A percentile compares a stretch with the other conserved stretches of the same genome.
Evolutionary conservation across 805 yeast species (phyloP).

Genomic region (Kluyveromyces siamensis): DNA sequence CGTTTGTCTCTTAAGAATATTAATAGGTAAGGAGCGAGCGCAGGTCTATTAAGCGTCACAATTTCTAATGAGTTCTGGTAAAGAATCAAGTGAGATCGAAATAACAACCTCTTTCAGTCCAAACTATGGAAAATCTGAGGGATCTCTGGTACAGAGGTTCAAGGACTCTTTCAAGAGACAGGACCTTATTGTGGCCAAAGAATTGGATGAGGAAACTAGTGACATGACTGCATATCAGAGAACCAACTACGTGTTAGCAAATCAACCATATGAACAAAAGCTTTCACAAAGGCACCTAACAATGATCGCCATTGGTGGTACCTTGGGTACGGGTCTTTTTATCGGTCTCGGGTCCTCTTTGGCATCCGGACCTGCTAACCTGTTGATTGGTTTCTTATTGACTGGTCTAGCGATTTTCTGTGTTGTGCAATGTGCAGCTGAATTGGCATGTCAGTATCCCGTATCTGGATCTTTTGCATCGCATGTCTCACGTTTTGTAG

Average conservation of each 20-base stretch:
- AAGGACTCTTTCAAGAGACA: conserved; percentile 9
- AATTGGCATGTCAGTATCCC: conserved; percentile 50
- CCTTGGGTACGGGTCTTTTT: conserved; percentile 67
- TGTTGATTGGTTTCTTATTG: conserved; percentile 43
- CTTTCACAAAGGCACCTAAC: conserved; percentile 47
- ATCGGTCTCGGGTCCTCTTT: conserved; percentile 61
- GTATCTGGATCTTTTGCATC: conserved; percentile 55
- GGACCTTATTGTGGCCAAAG: background rate
- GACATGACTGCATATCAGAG: conserved; percentile 2
- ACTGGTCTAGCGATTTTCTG: conserved; percentile 48
- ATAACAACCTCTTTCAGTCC: too few relatives aligned
- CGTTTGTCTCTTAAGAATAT: too few relatives aligned
- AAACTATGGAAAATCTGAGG: background rate
- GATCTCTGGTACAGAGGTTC: conserved; percentile 2
- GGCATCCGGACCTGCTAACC: conserved; percentile 60
- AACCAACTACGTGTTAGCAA: conserved; percentile 7
- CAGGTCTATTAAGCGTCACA: too few relatives aligned
- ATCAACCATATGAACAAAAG: conserved; percentile 41
- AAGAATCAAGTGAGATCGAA: too few relatives aligned
- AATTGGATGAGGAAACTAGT: background rate
- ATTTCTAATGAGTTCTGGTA: too few relatives aligned
- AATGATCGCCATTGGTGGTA: conserved; percentile 64
- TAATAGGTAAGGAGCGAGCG: too few relatives aligned
- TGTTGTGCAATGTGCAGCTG: conserved; percentile 56
- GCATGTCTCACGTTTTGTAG: conserved; percentile 47